These are phyloP conservation scores for Aspergillus saccharolyticus DNA, from an alignment of 495 filamentous ascomycete species.

Conservation along the genomic window DNA sequence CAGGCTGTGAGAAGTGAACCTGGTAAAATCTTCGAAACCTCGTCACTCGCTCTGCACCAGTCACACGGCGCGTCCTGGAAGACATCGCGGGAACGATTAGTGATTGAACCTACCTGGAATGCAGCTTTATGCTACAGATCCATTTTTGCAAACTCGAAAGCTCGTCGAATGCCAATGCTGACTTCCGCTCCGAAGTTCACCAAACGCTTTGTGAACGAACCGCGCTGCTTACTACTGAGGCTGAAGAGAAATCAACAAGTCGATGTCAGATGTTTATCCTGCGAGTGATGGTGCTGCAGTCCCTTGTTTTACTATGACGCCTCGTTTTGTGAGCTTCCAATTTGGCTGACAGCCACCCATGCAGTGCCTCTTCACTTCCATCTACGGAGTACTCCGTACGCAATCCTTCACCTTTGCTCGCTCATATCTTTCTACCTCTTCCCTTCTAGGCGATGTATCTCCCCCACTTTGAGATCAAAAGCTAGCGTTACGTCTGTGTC, in stretches of 20 bases:
- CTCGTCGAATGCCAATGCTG: too few species aligned
- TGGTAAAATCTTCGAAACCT: too few species aligned
- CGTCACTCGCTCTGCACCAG: too few species aligned
- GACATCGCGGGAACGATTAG: not conserved
- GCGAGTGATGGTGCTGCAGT: not conserved
- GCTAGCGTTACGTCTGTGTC: not conserved
- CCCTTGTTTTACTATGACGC: conserved; percentile 12
- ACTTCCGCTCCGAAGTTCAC: too few species aligned
- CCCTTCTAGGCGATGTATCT: not conserved
- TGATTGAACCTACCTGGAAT: too few species aligned
- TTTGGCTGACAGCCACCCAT: not conserved
- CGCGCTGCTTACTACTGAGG: not conserved
- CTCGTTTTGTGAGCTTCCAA: conserved; percentile 9
- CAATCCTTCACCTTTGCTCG: not conserved
- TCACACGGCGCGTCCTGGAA: not conserved
- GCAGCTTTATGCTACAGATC: too few species aligned
- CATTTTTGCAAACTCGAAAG: too few species aligned
- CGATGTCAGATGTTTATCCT: conserved; percentile 1
- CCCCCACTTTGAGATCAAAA: not conserved
- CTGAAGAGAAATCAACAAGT: not conserved
- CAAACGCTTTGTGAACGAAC: too few species aligned
- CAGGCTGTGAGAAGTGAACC: too few species aligned
- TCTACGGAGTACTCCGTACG: too few species aligned
- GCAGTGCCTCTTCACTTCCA: not conserved
- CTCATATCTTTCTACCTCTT: not conserved